Evolutionary conservation across 2,329 filamentous ascomycete genomes (phyloP), one percentile per base, ranked within the genome.

Genomic region (Penicillium capsulatum): DNA sequence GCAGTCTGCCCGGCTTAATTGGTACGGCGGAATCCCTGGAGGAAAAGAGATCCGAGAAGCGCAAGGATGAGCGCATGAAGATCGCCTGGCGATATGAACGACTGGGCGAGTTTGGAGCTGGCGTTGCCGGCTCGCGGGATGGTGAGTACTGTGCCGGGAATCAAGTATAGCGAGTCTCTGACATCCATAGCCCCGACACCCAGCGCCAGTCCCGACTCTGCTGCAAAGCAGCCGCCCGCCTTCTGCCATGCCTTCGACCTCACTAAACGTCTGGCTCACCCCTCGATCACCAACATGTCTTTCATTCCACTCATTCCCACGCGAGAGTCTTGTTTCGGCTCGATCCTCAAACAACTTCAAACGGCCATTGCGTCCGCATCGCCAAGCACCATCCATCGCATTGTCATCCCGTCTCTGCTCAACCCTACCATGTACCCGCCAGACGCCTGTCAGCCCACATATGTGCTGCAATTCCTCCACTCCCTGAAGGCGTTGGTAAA

Each of bases 51-150:
- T 55, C 59, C 7, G 61, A 58, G 29, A 58, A 57, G 55, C 57
- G 62, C 63, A 67, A 62, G 50, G 73, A 75, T 10, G 85, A 91
- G 47, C 90, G 83, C 65, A 97, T 98, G 92, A 97, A 95, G 70
- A 98, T 98, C 70, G 92, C 92, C 3, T 98, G 92, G 92, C 78
- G 92, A 63, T 98, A 98, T 68, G 90, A 97, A 65, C 78, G 81
- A 22, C 66, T 97, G 37, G 84, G 85, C 11, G 83, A 84, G 50
- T 82, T 81, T 53, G 80, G 80, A 29, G 74, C 73, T 43, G 67
- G 73, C 36, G 64, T 68, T 43, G 60, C 71, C 45, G 70, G 71
- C 44, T 70, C 68, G 56, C 76, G 80, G 81, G 81, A 42, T 48
- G 44, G 83, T 84, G 73, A 66, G 76, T 39, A 34, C 10, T 13